phyloP scores from a whole-genome alignment of 192 early-diverging fungal genomes.

The Pilaira anomala region DNA sequence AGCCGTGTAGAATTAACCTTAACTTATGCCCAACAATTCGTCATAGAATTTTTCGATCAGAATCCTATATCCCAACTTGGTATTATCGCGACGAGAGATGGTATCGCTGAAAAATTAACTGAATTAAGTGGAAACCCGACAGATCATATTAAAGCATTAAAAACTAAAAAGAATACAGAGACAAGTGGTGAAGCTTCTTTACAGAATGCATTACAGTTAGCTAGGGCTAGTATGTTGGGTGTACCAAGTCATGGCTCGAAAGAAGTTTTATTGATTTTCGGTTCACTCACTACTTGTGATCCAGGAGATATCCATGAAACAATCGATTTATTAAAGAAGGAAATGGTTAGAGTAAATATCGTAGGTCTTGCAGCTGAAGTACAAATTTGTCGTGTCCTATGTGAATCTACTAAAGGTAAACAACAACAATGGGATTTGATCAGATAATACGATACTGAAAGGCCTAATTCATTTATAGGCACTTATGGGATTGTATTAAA shows the following conservation, averaged over 20 bases:
- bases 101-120: constrained; percentile 78
- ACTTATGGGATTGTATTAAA: constrained; percentile 80
- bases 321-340: constrained; percentile 57
- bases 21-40: constrained; percentile 62
- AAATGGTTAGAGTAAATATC: constrained; percentile 80
- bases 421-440: not conserved
- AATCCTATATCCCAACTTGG: constrained; percentile 91
- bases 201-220: constrained; percentile 89
- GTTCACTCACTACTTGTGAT: constrained; percentile 89
- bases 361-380: constrained; percentile 91
- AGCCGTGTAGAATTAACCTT: constrained; percentile 76
- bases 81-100: constrained; percentile 80
- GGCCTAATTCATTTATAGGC: constrained; percentile 40
- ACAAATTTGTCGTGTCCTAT: constrained; percentile 71
- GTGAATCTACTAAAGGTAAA: constrained; percentile 71
- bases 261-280: constrained; percentile 86
- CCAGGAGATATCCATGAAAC: constrained; percentile 90
- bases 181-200: constrained; percentile 84
- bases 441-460: not conserved
- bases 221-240: constrained; percentile 67
- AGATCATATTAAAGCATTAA: constrained; percentile 74
- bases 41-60: constrained; percentile 92
- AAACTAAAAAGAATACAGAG: constrained; percentile 63
- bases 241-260: constrained; percentile 88
- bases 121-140: constrained; percentile 84